A percentile compares a stretch with the other conserved stretches of the same genome.
These are phyloP conservation scores for Wallemia hederae DNA, from an alignment of 1,284 basidiomycete genomes.

Conservation along the genomic window DNA sequence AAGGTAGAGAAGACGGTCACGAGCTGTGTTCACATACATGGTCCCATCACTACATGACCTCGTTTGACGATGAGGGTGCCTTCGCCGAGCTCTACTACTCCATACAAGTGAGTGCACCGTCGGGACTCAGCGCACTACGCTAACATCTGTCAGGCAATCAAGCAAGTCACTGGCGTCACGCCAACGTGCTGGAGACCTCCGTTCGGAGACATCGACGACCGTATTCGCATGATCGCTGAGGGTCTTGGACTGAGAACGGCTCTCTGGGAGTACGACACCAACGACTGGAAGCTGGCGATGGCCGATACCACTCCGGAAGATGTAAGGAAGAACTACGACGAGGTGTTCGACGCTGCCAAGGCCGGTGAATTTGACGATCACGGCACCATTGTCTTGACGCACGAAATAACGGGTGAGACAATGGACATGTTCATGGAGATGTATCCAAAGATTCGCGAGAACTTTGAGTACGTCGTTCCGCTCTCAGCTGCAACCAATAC, in stretches of 20 bases:
- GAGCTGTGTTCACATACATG: constrained; percentile 19
- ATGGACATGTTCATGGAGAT: constrained; percentile 15
- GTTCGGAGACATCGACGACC: constrained; percentile 22
- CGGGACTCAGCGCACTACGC: background rate
- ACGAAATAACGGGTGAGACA: constrained; percentile 20
- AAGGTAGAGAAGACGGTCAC: constrained; percentile 17
- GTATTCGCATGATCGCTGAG: constrained; percentile 22
- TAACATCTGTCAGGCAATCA: constrained; percentile 18
- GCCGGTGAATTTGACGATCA: constrained; percentile 15
- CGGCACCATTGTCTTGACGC: constrained; percentile 20
- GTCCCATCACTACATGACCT: constrained; percentile 15
- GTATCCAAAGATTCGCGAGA: constrained; percentile 13
- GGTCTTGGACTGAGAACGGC: constrained; percentile 21
- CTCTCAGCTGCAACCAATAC: background rate
- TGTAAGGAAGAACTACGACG: constrained; percentile 20
- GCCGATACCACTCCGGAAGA: constrained; percentile 13
- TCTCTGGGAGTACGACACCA: constrained; percentile 21
- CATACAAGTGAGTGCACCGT: background rate
- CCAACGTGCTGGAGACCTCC: constrained; percentile 18
- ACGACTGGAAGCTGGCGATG: constrained; percentile 13
- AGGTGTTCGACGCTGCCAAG: constrained; percentile 15
- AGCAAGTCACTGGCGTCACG: constrained; percentile 21
- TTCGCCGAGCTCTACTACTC: constrained; percentile 28
- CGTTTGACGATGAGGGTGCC: constrained; percentile 8
- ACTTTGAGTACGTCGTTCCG: background rate